A percentile compares a stretch with the other conserved stretches of the same genome.
These are phyloP conservation scores for Obba rivulosa DNA, from an alignment of 768 basidiomycete genomes.

Conservation along the genomic window DNA sequence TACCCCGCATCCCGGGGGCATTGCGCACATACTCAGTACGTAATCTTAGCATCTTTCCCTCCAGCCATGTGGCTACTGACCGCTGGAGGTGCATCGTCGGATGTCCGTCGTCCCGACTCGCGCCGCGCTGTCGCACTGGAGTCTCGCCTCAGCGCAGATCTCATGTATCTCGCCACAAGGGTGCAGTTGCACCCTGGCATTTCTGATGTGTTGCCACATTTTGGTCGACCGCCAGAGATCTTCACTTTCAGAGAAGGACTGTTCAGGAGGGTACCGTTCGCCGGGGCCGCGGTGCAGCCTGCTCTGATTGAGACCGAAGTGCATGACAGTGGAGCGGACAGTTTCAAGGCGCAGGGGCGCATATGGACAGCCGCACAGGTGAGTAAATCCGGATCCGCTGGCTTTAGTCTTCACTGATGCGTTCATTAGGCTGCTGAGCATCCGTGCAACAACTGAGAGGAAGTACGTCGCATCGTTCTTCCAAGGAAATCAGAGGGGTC, in stretches of 20 bases:
- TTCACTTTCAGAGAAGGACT: neutral
- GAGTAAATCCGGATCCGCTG: no score
- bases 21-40: neutral
- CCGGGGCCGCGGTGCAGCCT: no score
- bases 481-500: no score
- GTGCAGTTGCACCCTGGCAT: neutral
- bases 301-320: no score
- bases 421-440: no score
- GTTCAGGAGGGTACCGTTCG: neutral
- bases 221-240: neutral
- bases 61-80: neutral
- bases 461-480: no score
- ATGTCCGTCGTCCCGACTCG: neutral
- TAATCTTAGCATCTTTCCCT: neutral
- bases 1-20: neutral
- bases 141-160: neutral
- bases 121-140: neutral
- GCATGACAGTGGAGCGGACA: no score
- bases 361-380: no score
- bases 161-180: neutral
- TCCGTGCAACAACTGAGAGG: no score
- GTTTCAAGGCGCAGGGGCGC: no score
- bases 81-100: neutral
- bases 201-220: neutral
- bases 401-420: no score